Base-by-base conservation (phyloP, 768 basidiomycete species). In the Amanita pseudoporphyria region DNA sequence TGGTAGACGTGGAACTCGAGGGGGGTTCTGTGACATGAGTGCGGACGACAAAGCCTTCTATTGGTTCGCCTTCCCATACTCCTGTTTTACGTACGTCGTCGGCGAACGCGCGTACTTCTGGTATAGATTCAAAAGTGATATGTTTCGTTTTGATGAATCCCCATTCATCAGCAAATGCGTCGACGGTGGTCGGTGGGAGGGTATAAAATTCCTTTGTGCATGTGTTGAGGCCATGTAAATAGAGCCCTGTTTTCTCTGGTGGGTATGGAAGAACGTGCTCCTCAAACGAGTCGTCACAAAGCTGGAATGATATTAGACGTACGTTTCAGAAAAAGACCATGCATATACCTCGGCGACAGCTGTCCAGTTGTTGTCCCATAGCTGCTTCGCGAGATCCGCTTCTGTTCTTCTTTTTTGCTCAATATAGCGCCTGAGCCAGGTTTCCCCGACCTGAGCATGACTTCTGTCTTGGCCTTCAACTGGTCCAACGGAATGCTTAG, bases 211-310 rank as follows among this genome's bases (percentile, higher is more conserved):
- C 70, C 47, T 73, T 74, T 3, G 78, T 69, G 53, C 78, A 80
- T 45, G 72, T 66, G 60, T 98, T 97, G 43, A 98, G 69, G 2
- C 95, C 95, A 67, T 98, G 96, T 0, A 98, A 75, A 58, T 97
- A 91, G 1, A 97, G 78, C 3, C 94, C 95, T 0, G 91, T 88
- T 52, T 80, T 79, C 16, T 95, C 83, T 3, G 79, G 73, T 0
- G 89, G 69, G 60, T 92, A 95, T 0, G 79, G 70, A 0, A 99
- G 76, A 48, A 98, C 95, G 58, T 99, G 96, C 61, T 98, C 95
- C 58, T 99, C 95, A 63, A 98, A 98, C 0, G 76, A 78, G 65
- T 99, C 96, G 59, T 99, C 96, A 62, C 96, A 99, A 5, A 99
- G 82, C 94, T 97, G 57, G 0, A n/a, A 35, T 9, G 28, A 22